A percentile compares a stretch with the other conserved stretches of the same genome.
These are phyloP conservation scores for Sequoiadendron giganteum DNA, from an alignment of 75 land plant genomes.

Conservation along the genomic window DNA sequence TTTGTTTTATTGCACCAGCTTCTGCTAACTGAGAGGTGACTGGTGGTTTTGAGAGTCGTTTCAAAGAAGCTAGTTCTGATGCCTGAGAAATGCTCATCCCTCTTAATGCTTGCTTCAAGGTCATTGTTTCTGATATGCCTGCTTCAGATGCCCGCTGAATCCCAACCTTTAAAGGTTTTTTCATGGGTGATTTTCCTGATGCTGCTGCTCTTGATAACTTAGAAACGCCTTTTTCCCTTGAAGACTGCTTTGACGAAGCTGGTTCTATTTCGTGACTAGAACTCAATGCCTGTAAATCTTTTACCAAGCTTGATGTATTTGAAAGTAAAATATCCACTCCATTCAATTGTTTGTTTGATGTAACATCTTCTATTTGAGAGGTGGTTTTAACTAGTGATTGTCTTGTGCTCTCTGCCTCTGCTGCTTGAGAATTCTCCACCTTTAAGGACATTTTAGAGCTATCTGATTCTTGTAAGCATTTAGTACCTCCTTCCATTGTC, in stretches of 20 bases:
- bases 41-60: constrained; percentile 26
- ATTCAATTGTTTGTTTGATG: not conserved
- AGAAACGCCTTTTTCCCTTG: constrained; percentile 20
- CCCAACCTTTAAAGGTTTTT: constrained; percentile 36
- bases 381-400: not conserved
- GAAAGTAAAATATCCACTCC: not conserved
- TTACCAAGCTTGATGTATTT: not conserved
- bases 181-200: constrained; percentile 24
- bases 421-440: not conserved
- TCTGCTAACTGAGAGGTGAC: constrained; percentile 29
- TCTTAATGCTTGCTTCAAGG: constrained; percentile 62
- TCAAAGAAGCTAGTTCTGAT: constrained; percentile 66
- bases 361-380: not conserved
- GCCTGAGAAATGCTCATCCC: constrained; percentile 62
- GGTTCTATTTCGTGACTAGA: not conserved
- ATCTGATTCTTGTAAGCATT: not conserved
- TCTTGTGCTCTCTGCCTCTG: not conserved
- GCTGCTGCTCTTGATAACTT: constrained; percentile 7
- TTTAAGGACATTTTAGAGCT: not conserved
- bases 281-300: not conserved
- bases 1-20: constrained; percentile 35
- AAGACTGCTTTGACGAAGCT: constrained; percentile 9
- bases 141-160: constrained; percentile 27
- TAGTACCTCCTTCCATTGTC: not conserved
- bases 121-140: constrained; percentile 42